These are phyloP conservation scores for Penicillium mononematosum DNA, from an alignment of 495 filamentous ascomycete species.

Conservation along the genomic window DNA sequence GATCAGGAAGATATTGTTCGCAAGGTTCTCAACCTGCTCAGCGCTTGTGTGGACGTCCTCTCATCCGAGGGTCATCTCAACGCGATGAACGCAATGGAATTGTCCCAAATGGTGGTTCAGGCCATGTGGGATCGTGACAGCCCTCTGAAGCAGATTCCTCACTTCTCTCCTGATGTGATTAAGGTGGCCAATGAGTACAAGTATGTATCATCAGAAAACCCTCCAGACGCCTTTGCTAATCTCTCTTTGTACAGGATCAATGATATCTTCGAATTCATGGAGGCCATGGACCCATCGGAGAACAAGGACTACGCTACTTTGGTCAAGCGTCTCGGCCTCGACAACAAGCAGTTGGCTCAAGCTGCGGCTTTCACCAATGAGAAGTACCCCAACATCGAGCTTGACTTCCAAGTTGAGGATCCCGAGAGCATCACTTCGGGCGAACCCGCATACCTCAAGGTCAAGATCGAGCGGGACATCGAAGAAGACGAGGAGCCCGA, in stretches of 20 bases:
- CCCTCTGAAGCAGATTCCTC: slow-evolving; percentile 94
- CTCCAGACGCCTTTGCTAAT: slow-evolving; percentile 35
- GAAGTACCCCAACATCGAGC: slow-evolving; percentile 90
- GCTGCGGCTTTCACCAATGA: slow-evolving; percentile 96
- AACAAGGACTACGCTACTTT: slow-evolving; percentile 74
- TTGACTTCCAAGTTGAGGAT: slow-evolving; percentile 85
- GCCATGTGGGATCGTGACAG: slow-evolving; percentile 99
- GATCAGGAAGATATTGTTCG: slow-evolving; percentile 87
- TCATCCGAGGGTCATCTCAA: slow-evolving; percentile 96
- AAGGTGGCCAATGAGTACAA: slow-evolving; percentile 77
- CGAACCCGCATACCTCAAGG: slow-evolving; percentile 76
- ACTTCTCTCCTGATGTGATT: slow-evolving; percentile 82
- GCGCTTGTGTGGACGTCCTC: slow-evolving; percentile 90
- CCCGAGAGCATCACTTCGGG: slow-evolving; percentile 74
- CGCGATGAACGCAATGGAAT: slow-evolving; percentile 97
- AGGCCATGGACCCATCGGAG: slow-evolving; percentile 92
- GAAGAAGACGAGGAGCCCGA: slow-evolving; percentile 75
- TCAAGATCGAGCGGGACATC: slow-evolving; percentile 83
- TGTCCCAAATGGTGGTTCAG: slow-evolving; percentile 99
- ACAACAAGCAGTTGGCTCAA: slow-evolving; percentile 77
- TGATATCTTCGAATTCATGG: slow-evolving; percentile 98
- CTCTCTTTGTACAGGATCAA: slow-evolving; percentile 54
- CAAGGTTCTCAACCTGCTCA: slow-evolving; percentile 84
- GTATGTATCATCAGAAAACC: slow-evolving; percentile 49
- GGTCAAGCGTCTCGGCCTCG: slow-evolving; percentile 73